Base-by-base conservation (phyloP, 148 eudicot genomes). In the Spergularia marina region DNA sequence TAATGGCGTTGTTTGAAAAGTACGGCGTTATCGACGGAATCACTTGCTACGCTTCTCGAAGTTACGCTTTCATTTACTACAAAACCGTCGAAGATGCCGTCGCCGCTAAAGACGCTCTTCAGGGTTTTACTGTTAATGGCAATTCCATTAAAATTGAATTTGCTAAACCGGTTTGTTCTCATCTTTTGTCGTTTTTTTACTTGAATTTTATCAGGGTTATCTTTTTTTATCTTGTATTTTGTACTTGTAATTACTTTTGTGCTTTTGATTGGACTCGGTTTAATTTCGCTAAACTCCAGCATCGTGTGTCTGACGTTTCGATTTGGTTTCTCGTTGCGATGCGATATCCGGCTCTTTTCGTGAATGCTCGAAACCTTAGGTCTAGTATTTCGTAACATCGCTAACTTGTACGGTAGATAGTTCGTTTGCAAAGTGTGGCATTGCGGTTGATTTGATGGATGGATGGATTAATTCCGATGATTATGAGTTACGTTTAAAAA, bases 121-220 rank as follows among this genome's bases (percentile, higher is more conserved):
- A 84, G n/a, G 96, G 97, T 15, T 77, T 75, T 71, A 9, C 72
- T 53, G 44, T 94, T 55, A 87, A 76, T 53, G 91, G 91, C 4
- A 80, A 68, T 58, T 57, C 87, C 0, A 62, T 94, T 63, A 90
- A 83, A 79, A 94, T 94, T 71, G 91, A 94, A 77, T 94, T 94
- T 82, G 93, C 97, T 21, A 91, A 85, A 83, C 91, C 90, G 91
- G 98, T 94, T 84, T 81, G 92, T 89, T 76, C 79, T 72, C 47
- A 56, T 78, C 87, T 72, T 60, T 65, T 52, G 47, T 12, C 51
- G 51, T 58, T 47, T 59, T 61, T 73, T 78, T 20, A 21, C 23
- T n/a, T 10, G 10, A 71, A 14, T 78, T 20, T 44, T 23, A 23
- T 10, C 10, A 71, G 17, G 20, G 30, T 65, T 34, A 44, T 49